Evolutionary conservation across 2,329 filamentous ascomycete species (phyloP).

Genomic region (Verticillium tricorpus): DNA sequence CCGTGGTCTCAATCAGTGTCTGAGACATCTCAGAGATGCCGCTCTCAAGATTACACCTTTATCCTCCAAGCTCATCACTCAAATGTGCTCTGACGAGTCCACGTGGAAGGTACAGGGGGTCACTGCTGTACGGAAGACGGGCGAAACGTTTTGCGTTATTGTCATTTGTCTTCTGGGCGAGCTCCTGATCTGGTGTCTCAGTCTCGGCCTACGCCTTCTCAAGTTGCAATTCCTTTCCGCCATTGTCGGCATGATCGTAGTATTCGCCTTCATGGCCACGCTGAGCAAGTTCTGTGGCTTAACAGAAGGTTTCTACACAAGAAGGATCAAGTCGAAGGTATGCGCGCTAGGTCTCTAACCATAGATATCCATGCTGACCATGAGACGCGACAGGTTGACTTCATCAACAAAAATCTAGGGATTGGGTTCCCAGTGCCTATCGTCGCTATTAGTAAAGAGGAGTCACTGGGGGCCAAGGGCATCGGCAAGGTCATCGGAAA

Average conservation of each 20-base stretch:
- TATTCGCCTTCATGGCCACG: conserved; percentile 29
- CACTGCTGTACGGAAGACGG: neutral
- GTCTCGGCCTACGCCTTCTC: conserved; percentile 25
- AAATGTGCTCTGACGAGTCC: neutral
- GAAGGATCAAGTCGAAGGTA: conserved; percentile 29
- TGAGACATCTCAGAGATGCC: neutral
- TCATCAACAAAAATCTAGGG: conserved; percentile 47
- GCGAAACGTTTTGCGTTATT: conserved; percentile 25
- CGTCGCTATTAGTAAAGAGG: conserved; percentile 35
- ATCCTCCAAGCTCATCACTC: neutral
- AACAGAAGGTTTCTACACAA: conserved; percentile 22
- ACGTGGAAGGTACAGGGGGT: neutral
- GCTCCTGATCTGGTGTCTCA: conserved; percentile 40
- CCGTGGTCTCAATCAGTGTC: neutral
- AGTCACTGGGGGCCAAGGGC: conserved; percentile 23
- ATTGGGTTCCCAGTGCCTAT: conserved; percentile 47
- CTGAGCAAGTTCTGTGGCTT: conserved; percentile 12
- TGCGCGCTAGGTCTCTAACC: neutral
- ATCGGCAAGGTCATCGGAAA: conserved; percentile 39
- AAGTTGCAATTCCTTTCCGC: conserved; percentile 40
- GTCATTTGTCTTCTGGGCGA: conserved; percentile 36
- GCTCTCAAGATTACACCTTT: neutral
- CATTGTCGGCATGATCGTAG: conserved; percentile 41
- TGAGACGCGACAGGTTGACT: conserved; percentile 34
- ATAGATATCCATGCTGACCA: neutral